Base-by-base conservation (phyloP, 2,329 filamentous ascomycete species). In the Hypoxylon sp. region DNA sequence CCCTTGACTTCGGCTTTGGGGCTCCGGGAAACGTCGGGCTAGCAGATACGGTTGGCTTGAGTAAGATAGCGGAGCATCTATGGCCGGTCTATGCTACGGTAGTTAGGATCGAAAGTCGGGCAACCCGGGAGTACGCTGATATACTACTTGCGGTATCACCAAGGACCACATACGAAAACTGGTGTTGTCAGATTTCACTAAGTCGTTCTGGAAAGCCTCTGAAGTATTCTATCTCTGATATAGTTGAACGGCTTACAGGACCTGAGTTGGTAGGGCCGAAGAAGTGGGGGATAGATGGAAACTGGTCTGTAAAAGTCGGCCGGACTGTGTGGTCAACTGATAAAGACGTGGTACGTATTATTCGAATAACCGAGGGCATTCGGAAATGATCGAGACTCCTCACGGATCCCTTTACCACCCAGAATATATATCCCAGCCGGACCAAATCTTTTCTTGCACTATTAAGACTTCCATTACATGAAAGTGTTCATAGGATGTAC, bases 251-350 rank as follows among this genome's bases (percentile, higher is more conserved):
- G 6, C 7, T 27, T 27, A 42, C 2, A n/a, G 10, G 11, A 6
- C 19, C n/a, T 2, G 17, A 13, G 15, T 5, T 11, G 5, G 10
- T 37, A 4, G 4, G 5, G 11, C 15, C 32, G 11, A 15, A 37
- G 10, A 4, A 15, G 32, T 46, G n/a, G n/a, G 10, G n/a, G 27
- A 24, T 19, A 21, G 39, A 46, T 32, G 24, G 8, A 8, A 21
- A 11, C 11, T 56, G 53, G 53, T 56, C n/a, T 32, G 15, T 56
- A 10, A 46, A 56, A 32, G 11, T 55, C 42, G 53, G 53, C 2
- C 32, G 39, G n/a, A 46, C 24, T 17, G 24, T 56, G 24, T 15
- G 21, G 15, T 29, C 39, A 46, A 46, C 8, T 21, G 24, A 56
- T 56, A 11, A 46, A 13, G 4, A 8, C 3, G 53, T 46, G 27